Percentiles rank a stretch among this genome's conserved stretches.
These are phyloP conservation scores for Flaveria robusta DNA, from an alignment of 129 eudicot species.

Conservation along the genomic window DNA sequence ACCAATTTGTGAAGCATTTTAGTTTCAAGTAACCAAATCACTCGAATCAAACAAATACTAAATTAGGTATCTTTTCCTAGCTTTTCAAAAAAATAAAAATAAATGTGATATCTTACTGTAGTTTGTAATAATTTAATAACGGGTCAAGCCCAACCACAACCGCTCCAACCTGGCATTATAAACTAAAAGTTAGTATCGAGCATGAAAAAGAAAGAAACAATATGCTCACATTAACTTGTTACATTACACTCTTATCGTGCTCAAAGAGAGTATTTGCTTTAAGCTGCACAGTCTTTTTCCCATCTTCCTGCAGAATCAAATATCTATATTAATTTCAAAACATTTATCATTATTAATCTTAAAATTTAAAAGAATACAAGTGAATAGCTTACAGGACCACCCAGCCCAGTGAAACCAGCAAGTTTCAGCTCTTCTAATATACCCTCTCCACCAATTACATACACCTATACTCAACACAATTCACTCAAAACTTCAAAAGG, in stretches of 20 bases:
- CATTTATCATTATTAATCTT: neutral
- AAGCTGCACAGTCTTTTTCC: constrained; percentile 60
- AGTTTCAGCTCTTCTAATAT: constrained; percentile 85
- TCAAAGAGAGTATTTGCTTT: constrained; percentile 64
- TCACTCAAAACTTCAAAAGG: neutral
- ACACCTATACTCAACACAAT: constrained; percentile 50
- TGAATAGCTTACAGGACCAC: constrained; percentile 73
- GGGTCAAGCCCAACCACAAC: constrained; percentile 91
- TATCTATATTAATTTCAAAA: neutral
- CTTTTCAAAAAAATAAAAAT: too few species aligned
- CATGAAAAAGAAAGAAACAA: neutral
- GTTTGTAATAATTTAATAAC: constrained; percentile 78
- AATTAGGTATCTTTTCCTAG: constrained; percentile 27
- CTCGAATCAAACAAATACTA: neutral
- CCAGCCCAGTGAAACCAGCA: constrained; percentile 86
- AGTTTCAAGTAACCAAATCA: constrained; percentile 8
- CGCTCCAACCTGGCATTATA: constrained; percentile 79
- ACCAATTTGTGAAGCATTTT: neutral
- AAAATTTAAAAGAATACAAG: neutral
- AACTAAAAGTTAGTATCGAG: neutral
- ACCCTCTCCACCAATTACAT: constrained; percentile 92
- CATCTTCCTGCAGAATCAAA: constrained; percentile 70
- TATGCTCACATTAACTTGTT: constrained; percentile 17
- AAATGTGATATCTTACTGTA: constrained; percentile 58
- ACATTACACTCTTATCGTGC: constrained; percentile 84